These are phyloP conservation scores for Candolleomyces efflorescens DNA, from an alignment of 768 basidiomycete genomes.

Conservation along the genomic window DNA sequence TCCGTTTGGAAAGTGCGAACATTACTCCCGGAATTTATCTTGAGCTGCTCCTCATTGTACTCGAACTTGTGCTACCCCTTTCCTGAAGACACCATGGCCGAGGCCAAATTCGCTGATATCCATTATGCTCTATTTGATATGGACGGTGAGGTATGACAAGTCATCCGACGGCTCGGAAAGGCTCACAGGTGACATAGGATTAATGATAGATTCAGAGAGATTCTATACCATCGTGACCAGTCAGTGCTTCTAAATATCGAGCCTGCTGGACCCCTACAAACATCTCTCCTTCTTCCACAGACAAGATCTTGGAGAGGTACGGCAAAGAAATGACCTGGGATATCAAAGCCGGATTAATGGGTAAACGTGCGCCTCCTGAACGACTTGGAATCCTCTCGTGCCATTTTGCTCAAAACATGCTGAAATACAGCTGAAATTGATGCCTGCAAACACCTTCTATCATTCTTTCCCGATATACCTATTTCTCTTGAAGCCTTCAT, in stretches of 20 bases:
- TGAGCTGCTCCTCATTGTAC: too few species aligned
- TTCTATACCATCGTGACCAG: slow-evolving; percentile 80
- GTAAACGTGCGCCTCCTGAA: slow-evolving; percentile 53
- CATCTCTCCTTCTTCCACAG: slow-evolving; percentile 27
- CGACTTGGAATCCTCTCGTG: not conserved
- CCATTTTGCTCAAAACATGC: too few species aligned
- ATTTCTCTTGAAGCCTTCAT: slow-evolving; percentile 62
- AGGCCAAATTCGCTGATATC: slow-evolving; percentile 22
- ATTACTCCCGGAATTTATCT: too few species aligned
- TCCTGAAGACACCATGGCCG: slow-evolving; percentile 9
- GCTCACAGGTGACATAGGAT: slow-evolving; percentile 33
- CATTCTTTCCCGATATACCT: slow-evolving; percentile 71
- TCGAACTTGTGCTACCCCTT: not conserved
- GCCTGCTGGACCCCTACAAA: too few species aligned
- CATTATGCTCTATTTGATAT: slow-evolving; percentile 73
- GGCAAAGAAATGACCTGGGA: slow-evolving; percentile 84
- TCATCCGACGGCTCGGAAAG: not conserved
- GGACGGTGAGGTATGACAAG: slow-evolving; percentile 46
- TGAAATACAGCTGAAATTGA: slow-evolving; percentile 52
- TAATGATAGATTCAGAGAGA: slow-evolving; percentile 73
- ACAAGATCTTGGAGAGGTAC: slow-evolving; percentile 66
- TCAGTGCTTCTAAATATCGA: slow-evolving; percentile 27
- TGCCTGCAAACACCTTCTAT: slow-evolving; percentile 61
- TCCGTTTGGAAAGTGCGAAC: too few species aligned
- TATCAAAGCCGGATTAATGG: slow-evolving; percentile 87